Evolutionary conservation across 257 asterid species (phyloP), one percentile per base, ranked within the genome.

Genomic region (Nicotiana paniculata): DNA sequence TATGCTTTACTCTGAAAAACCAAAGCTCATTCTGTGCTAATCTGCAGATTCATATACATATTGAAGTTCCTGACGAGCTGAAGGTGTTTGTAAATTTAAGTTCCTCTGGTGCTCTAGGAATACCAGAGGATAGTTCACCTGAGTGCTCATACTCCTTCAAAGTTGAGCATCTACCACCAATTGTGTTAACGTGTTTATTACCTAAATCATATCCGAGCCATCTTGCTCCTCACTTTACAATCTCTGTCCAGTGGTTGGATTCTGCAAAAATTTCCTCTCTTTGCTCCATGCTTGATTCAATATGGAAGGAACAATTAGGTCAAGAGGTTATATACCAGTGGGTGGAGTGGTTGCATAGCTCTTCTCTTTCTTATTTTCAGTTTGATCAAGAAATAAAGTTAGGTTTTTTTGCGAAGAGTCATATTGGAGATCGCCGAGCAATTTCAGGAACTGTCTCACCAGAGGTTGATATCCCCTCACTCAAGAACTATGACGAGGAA

Each of bases 301-400:
- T 94, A 83, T 94, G 98, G 97, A 82, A 89, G 76, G 92, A 94
- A 57, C 96, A 90, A 85, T 85, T 86, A 30, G 95, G 95, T 72
- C 95, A 91, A 82, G 98, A 96, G 85, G 91, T 96, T 85, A 82
- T 96, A 79, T 94, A 96, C 87, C 92, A 90, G 81, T 96, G 98
- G 99, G 91, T 91, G 75, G 97, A 93, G 70, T 94, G 97, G 97
- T 74, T 96, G 83, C 97, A 87, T 0, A 61, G 89, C 80, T 91
- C 85, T 85, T 84, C 95, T 54, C 95, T 96, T 88, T 84, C 94
- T 72, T 86, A 87, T 90, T 91, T 96, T 77, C 94, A 93, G 62
- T 90, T 94, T 81, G 94, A 93, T 39, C 79, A 77, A 80, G 93
- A 92, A 85, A 88, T 96, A 81, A 79, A 89, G 88, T 94, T 96